Conservation (phyloP, 148 eudicot species). For the Dysphania ambrosioides region DNA sequence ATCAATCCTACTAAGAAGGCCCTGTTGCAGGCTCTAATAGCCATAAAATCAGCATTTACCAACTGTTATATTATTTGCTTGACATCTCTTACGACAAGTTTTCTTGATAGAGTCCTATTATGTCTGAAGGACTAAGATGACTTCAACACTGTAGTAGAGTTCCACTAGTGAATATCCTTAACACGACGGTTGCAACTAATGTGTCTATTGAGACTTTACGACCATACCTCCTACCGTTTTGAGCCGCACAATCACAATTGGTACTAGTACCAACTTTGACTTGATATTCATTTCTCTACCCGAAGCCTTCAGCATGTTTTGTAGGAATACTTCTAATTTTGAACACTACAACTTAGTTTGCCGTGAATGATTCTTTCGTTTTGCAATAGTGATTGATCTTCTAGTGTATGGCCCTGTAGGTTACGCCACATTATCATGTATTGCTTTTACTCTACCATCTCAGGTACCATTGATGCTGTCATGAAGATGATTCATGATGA, state of each 20-base stretch:
- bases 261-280: neutral
- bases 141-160: neutral
- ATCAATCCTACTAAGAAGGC: neutral
- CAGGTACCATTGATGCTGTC: slow-evolving; percentile 85
- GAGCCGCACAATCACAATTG: neutral
- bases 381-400: neutral
- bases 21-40: neutral
- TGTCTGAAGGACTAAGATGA: neutral
- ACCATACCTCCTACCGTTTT: no score
- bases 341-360: neutral
- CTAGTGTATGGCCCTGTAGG: neutral
- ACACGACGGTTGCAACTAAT: neutral
- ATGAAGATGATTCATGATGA: slow-evolving; percentile 73
- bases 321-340: neutral
- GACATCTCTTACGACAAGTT: no score
- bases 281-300: neutral
- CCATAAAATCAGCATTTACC: neutral
- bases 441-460: neutral
- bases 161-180: no score
- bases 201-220: neutral
- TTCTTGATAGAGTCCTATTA: no score
- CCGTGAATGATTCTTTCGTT: neutral
- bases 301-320: neutral
- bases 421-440: neutral
- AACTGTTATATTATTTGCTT: neutral